A percentile compares a stretch with the other conserved stretches of the same genome.
Evolutionary conservation across 2,329 filamentous ascomycete species (phyloP).

Genomic region (Fusarium decemcellulare): DNA sequence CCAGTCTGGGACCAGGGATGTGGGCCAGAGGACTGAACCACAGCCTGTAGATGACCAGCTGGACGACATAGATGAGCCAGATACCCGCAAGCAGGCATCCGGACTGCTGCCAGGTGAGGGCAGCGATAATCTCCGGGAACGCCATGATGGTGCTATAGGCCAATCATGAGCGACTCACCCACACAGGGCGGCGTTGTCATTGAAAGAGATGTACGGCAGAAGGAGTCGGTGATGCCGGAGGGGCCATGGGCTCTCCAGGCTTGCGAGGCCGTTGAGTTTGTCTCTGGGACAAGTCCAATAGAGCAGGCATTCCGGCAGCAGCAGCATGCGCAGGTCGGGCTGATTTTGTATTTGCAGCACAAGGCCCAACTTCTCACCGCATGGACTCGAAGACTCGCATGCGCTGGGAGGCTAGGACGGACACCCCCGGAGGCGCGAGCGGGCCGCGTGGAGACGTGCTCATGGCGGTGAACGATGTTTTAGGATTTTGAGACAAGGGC

Average conservation of each 20-base stretch:
- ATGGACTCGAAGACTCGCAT: constrained; percentile 32
- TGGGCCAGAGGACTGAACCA: constrained; percentile 56
- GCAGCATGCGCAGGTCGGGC: constrained; percentile 36
- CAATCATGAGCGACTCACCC: constrained; percentile 46
- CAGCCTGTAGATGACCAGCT: constrained; percentile 50
- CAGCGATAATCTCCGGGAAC: constrained; percentile 38
- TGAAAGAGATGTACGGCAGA: constrained; percentile 35
- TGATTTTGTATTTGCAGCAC: constrained; percentile 44
- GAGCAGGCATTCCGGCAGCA: constrained; percentile 20
- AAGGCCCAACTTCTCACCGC: constrained; percentile 37
- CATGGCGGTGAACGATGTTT: constrained; percentile 47
- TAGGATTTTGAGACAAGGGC: constrained; percentile 37
- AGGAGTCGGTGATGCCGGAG: constrained; percentile 23
- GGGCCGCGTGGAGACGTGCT: constrained; percentile 45
- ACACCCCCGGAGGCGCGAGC: constrained; percentile 37
- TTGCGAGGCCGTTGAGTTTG: constrained; percentile 40
- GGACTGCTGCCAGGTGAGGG: constrained; percentile 45
- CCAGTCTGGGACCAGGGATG: constrained; percentile 57
- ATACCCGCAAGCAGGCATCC: constrained; percentile 40
- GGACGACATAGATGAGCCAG: constrained; percentile 49
- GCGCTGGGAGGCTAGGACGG: constrained; percentile 31
- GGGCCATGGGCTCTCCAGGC: constrained; percentile 45
- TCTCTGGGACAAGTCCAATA: constrained; percentile 25
- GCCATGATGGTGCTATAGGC: constrained; percentile 45
- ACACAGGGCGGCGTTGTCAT: constrained; percentile 46